phyloP scores from a whole-genome alignment of 116 monocot genomes.

The Papilionanthe hybrid region DNA sequence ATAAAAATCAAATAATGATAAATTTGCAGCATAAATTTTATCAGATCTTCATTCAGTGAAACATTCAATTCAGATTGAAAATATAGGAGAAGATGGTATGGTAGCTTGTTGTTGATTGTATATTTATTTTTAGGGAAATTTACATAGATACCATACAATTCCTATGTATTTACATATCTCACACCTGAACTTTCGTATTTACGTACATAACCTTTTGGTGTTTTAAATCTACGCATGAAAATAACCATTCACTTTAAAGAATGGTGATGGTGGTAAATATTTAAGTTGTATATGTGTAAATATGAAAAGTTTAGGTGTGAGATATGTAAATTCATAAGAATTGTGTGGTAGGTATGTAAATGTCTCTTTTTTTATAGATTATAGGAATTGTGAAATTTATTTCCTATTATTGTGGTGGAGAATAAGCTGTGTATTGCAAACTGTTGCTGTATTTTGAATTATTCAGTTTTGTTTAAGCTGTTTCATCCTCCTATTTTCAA shows the following conservation, averaged over 20 bases:
- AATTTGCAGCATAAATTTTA: conserved; percentile 13
- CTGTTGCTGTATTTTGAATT: background rate
- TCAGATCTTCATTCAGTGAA: background rate
- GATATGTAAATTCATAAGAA: too few species aligned
- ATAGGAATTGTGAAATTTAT: conserved; percentile 8
- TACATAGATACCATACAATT: too few species aligned
- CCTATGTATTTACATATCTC: too few species aligned
- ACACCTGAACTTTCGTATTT: too few species aligned
- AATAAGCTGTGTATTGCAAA: background rate
- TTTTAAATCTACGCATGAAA: too few species aligned
- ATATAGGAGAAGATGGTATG: conserved; percentile 6
- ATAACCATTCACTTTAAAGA: too few species aligned
- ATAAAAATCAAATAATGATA: conserved; percentile 14
- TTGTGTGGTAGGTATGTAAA: too few species aligned
- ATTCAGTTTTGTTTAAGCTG: background rate
- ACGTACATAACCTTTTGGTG: too few species aligned
- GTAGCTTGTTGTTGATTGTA: background rate
- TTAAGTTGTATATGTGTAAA: too few species aligned
- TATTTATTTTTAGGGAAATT: conserved; percentile 9
- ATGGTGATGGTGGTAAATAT: too few species aligned
- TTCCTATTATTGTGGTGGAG: background rate
- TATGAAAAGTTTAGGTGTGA: too few species aligned
- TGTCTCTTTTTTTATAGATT: background rate
- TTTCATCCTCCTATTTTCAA: background rate
- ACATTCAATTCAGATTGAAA: conserved; percentile 1